A percentile compares a stretch with the other conserved stretches of the same genome.
phyloP scores from a whole-genome alignment of 1,284 basidiomycete genomes.

The Ceratobasidium sp. region DNA sequence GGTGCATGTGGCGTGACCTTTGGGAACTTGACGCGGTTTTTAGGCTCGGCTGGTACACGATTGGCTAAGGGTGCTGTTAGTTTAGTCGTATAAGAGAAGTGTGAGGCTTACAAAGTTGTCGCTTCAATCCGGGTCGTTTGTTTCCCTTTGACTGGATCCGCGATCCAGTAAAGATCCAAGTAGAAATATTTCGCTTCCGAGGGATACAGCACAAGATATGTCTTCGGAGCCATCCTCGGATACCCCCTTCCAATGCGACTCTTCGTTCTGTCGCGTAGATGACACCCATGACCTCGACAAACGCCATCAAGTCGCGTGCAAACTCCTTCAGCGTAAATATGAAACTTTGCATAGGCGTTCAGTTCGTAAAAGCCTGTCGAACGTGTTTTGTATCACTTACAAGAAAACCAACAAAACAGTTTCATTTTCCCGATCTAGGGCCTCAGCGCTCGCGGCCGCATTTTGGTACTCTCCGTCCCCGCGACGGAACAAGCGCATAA shows the following conservation, averaged over 20 bases:
- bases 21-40: conserved; percentile 68
- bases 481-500: conserved; percentile 78
- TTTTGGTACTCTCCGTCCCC: conserved; percentile 59
- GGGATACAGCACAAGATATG: conserved; percentile 31
- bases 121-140: conserved; percentile 23
- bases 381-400: conserved; percentile 65
- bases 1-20: conserved; percentile 85
- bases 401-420: conserved; percentile 89
- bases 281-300: conserved; percentile 84
- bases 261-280: conserved; percentile 74
- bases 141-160: not conserved
- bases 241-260: conserved; percentile 50
- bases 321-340: conserved; percentile 96
- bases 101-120: conserved; percentile 61
- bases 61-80: not conserved
- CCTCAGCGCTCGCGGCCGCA: conserved; percentile 32
- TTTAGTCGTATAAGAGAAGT: not conserved
- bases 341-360: conserved; percentile 68
- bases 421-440: conserved; percentile 54
- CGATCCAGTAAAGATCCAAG: conserved; percentile 3
- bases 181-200: conserved; percentile 4
- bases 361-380: conserved; percentile 6
- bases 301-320: conserved; percentile 80
- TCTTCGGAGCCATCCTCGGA: conserved; percentile 28
- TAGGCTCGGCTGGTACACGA: conserved; percentile 4